A percentile compares a stretch with the other conserved stretches of the same genome.
Conservation (phyloP, 140 eudicot genomes). For the Bidens hawaiensis region DNA sequence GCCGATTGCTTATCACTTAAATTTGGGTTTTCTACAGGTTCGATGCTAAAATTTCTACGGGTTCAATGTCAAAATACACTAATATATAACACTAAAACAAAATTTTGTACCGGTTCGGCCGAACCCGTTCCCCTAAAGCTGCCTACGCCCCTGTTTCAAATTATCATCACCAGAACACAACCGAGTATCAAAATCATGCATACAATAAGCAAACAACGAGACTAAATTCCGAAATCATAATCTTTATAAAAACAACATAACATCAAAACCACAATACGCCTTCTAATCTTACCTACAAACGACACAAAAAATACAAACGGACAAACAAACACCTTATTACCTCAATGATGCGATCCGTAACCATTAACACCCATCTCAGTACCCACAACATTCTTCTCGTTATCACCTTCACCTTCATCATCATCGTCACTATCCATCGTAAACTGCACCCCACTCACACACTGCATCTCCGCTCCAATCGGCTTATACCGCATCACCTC, state of each 20-base stretch:
- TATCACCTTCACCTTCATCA: constrained; percentile 29
- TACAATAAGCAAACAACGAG: neutral
- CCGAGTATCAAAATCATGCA: neutral
- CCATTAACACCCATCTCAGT: constrained; percentile 49
- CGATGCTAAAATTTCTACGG: too few relatives aligned
- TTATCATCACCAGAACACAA: neutral
- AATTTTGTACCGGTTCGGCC: too few relatives aligned
- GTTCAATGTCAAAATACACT: too few relatives aligned
- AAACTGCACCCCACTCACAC: constrained; percentile 39
- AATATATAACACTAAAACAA: too few relatives aligned
- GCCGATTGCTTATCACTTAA: too few relatives aligned
- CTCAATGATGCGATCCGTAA: constrained; percentile 52
- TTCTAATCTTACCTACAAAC: constrained; percentile 15
- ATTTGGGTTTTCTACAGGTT: too few relatives aligned
- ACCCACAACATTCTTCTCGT: constrained; percentile 33
- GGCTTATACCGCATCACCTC: constrained; percentile 58
- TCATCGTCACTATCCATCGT: constrained; percentile 84
- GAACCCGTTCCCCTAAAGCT: too few relatives aligned
- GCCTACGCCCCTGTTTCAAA: neutral
- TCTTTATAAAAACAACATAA: constrained; percentile 1
- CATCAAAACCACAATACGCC: constrained; percentile 3
- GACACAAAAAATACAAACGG: neutral
- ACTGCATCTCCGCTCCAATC: constrained; percentile 57
- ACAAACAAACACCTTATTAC: constrained; percentile 19
- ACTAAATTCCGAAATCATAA: neutral